These are phyloP conservation scores for Apiotrichum gracile DNA, from an alignment of 1,284 basidiomycete genomes.

Conservation along the genomic window DNA sequence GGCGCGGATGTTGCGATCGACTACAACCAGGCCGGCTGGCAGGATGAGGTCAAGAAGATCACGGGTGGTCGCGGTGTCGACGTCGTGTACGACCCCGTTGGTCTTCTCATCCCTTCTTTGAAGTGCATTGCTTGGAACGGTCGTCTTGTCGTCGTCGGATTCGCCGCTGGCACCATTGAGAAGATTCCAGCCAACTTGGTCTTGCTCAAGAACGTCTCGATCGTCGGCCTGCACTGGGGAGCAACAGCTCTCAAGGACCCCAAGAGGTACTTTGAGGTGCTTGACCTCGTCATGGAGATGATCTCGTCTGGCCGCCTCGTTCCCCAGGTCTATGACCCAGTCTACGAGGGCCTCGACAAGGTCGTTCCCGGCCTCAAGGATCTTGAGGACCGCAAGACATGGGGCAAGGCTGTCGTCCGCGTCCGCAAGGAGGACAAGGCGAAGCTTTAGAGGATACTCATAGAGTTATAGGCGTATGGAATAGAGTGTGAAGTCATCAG, in stretches of 20 bases:
- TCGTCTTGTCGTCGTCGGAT: slow-evolving; percentile 82
- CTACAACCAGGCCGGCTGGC: slow-evolving; percentile 47
- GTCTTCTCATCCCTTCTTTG: slow-evolving; percentile 47
- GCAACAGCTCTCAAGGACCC: slow-evolving; percentile 67
- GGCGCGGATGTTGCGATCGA: slow-evolving; percentile 47
- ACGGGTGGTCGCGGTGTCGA: slow-evolving; percentile 77
- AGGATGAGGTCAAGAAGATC: slow-evolving; percentile 54
- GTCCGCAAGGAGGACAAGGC: slow-evolving; percentile 52
- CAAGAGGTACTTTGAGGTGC: slow-evolving; percentile 60
- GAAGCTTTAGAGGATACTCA: slow-evolving; percentile 13
- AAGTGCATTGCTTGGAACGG: slow-evolving; percentile 96
- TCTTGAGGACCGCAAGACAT: slow-evolving; percentile 70
- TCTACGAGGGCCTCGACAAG: slow-evolving; percentile 66
- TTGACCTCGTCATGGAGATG: slow-evolving; percentile 67
- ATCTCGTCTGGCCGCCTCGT: slow-evolving; percentile 61
- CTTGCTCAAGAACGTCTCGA: slow-evolving; percentile 75
- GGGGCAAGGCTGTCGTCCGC: slow-evolving; percentile 80
- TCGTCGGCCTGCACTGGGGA: slow-evolving; percentile 81
- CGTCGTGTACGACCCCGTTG: slow-evolving; percentile 86
- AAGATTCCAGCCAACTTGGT: slow-evolving; percentile 84
- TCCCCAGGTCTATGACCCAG: slow-evolving; percentile 66
- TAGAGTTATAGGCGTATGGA: too few relatives aligned
- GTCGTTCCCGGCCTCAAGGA: slow-evolving; percentile 54
- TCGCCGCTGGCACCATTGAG: slow-evolving; percentile 82
- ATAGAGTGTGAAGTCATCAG: too few relatives aligned